Evolutionary conservation across 176 grass and related monocot genomes (phyloP), one percentile per base, ranked within the genome.

Genomic region (Hsuehochloa calcarea): DNA sequence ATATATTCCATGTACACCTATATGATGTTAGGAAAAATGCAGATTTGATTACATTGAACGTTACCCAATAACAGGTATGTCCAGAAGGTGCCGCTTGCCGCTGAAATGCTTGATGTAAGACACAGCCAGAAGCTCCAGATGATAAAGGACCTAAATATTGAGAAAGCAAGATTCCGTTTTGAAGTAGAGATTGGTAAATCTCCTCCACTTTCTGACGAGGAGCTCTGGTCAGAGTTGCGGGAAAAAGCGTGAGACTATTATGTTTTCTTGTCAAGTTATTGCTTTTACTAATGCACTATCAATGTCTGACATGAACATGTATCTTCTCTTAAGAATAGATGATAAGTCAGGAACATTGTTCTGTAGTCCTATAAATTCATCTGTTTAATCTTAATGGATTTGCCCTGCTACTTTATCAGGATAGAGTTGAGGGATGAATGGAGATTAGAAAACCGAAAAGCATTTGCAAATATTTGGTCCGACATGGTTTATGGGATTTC

Each of bases 401-500:
- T 75, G 71, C 62, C 80, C 25, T 79, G 64, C 23, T 78, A 70
- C 49, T 75, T 88, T 87, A 85, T 88, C 89, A 98, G 96, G 68
- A 81, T 98, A 92, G 96, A 98, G 54, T 83, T 98, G 80, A 92
- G 87, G 89, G 93, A 95, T 80, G 96, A 98, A 67, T 90, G 83
- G 89, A 94, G 93, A 90, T 78, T 98, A 74, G 93, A 98, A 84
- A 98, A 98, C 64, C 81, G 96, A 66, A 84, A 88, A 80, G 89
- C 93, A 85, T 95, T 98, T 90, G 93, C 93, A 75, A 98, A 98
- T 84, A 92, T 98, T 56, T 95, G 83, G 87, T 98, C 96, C 44
- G 96, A 98, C 81, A 90, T 90, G 77, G 84, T 94, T 70, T 95
- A 84, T 79, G 91, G 96, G 75, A 83, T 93, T 63, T 70, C 82